Evolutionary conservation across 2,329 filamentous ascomycete genomes (phyloP).

Genomic region (Clonostachys chloroleuca): DNA sequence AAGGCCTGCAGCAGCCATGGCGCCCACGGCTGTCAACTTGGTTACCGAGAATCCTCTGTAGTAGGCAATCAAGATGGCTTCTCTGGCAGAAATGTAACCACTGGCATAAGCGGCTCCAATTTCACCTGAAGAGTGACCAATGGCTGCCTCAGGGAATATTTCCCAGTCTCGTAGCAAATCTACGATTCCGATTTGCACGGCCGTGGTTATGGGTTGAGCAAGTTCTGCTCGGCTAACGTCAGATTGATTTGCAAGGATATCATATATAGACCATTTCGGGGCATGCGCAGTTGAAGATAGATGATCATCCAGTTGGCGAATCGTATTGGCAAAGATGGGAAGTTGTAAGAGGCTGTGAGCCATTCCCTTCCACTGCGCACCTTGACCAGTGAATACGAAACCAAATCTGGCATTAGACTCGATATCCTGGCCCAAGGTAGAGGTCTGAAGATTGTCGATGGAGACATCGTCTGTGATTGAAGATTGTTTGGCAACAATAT

Average conservation of each 20-base stretch:
- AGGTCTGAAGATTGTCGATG: too few relatives aligned
- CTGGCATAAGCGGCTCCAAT: conserved; percentile 38
- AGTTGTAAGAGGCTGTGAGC: conserved; percentile 8
- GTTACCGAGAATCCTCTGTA: conserved; percentile 23
- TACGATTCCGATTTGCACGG: conserved; percentile 35
- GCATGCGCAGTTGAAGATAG: background rate
- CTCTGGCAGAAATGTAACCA: conserved; percentile 22
- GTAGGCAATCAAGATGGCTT: conserved; percentile 31
- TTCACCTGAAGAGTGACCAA: conserved; percentile 38
- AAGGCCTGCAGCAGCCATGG: conserved; percentile 34
- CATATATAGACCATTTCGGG: conserved; percentile 9
- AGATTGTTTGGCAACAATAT: conserved; percentile 2
- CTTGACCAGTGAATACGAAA: conserved; percentile 42
- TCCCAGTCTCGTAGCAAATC: conserved; percentile 24
- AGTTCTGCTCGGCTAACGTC: conserved; percentile 12
- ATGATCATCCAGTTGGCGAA: background rate
- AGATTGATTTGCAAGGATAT: conserved; percentile 9
- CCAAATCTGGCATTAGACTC: conserved; percentile 8
- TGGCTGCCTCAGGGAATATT: conserved; percentile 22
- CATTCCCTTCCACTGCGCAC: conserved; percentile 23
- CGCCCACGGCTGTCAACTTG: conserved; percentile 8
- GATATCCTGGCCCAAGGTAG: too few relatives aligned
- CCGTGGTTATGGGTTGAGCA: conserved; percentile 34
- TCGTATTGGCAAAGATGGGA: background rate
- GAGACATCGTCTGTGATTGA: too few relatives aligned